Conservation (phyloP, 2,329 filamentous ascomycete genomes). For the Fusarium verticillioides region DNA sequence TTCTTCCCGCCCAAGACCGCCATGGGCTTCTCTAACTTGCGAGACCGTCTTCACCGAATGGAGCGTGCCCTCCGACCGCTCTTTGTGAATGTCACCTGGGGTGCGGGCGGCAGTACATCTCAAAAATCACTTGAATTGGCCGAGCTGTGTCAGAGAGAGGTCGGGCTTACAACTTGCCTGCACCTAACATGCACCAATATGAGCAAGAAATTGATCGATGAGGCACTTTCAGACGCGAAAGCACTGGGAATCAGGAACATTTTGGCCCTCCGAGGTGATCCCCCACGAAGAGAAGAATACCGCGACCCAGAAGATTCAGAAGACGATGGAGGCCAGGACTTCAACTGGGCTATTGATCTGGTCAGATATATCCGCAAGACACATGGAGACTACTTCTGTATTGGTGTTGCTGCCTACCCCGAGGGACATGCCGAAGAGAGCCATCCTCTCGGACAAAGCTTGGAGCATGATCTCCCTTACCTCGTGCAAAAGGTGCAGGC, state of each 20-base stretch:
- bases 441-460: constrained; percentile 75
- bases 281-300: constrained; percentile 90
- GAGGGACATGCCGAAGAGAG: constrained; percentile 95
- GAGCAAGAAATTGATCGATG: constrained; percentile 86
- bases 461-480: constrained; percentile 86
- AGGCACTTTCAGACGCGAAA: constrained; percentile 90
- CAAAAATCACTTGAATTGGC: constrained; percentile 92
- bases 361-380: constrained; percentile 87
- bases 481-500: constrained; percentile 90
- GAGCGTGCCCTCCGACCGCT: constrained; percentile 87
- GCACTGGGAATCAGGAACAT: constrained; percentile 93
- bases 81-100: constrained; percentile 98
- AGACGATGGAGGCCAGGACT: constrained; percentile 77
- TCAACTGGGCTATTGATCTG: constrained; percentile 88
- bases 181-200: constrained; percentile 99
- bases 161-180: constrained; percentile 92
- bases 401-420: constrained; percentile 94
- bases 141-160: constrained; percentile 91
- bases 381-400: constrained; percentile 94
- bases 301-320: constrained; percentile 67
- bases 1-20: constrained; percentile 99
- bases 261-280: constrained; percentile 89
- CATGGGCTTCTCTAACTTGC: constrained; percentile 94
- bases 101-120: constrained; percentile 91
- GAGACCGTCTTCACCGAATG: constrained; percentile 95